phyloP scores from a whole-genome alignment of 2,329 filamentous ascomycete species.

The Achaetomium macrosporum region DNA sequence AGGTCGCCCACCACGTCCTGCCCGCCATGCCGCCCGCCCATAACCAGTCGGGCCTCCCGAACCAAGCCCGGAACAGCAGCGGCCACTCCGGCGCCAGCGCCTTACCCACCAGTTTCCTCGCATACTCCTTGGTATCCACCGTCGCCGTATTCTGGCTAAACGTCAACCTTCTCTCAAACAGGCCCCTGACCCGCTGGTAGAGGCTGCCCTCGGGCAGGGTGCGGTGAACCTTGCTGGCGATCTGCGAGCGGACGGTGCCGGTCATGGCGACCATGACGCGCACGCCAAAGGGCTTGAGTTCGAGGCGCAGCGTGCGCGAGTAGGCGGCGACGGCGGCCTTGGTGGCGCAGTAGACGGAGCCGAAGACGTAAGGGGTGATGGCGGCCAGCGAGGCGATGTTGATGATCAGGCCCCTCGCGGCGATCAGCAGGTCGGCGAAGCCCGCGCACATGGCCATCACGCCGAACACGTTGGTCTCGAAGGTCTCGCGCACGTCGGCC shows the following conservation, averaged over 20 bases:
- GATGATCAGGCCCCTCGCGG: conserved; percentile 46
- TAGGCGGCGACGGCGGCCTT: conserved; percentile 51
- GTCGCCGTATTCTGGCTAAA: conserved; percentile 46
- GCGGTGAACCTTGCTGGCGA: conserved; percentile 38
- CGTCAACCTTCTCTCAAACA: conserved; percentile 41
- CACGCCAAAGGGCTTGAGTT: conserved; percentile 48
- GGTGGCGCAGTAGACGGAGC: conserved; percentile 48
- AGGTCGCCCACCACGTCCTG: conserved; percentile 28
- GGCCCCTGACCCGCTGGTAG: conserved; percentile 40
- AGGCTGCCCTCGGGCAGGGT: conserved; percentile 40
- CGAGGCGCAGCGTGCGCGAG: conserved; percentile 48
- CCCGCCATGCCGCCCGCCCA: conserved; percentile 34
- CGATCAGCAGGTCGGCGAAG: conserved; percentile 45
- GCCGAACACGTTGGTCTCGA: conserved; percentile 53
- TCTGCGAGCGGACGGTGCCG: conserved; percentile 48
- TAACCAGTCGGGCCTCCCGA: conserved; percentile 40
- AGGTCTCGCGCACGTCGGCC: conserved; percentile 47
- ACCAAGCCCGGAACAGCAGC: conserved; percentile 29
- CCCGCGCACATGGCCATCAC: conserved; percentile 50
- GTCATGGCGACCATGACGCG: conserved; percentile 53
- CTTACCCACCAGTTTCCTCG: conserved; percentile 36
- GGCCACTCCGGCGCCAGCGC: conserved; percentile 36
- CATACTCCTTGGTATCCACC: conserved; percentile 40
- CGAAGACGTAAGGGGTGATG: conserved; percentile 48
- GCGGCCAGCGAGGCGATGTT: conserved; percentile 50